Base-by-base conservation (phyloP, 345 rosid species). In the Tarenaya hassleriana region DNA sequence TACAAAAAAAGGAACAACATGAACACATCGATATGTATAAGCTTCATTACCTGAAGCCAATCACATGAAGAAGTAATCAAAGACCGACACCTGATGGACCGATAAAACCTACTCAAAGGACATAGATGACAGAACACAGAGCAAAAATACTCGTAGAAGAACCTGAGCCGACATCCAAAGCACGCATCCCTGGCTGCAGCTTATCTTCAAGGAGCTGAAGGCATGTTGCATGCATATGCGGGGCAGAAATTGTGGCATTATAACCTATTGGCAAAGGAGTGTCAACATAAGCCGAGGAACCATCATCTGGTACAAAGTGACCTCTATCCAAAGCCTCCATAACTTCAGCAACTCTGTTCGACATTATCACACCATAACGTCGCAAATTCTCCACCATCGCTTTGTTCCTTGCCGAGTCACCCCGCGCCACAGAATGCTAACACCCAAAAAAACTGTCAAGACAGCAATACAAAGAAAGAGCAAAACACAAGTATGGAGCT, bases 91-190 rank as follows among this genome's bases (percentile, higher is more conserved):
- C n/a, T 4, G n/a, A n/a, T 45, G 5, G 12, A 14, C 45, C 39
- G n/a, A n/a, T n/a, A n/a, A n/a, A n/a, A n/a, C n/a, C n/a, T n/a
- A n/a, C n/a, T n/a, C n/a, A n/a, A n/a, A n/a, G n/a, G n/a, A n/a
- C n/a, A n/a, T n/a, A n/a, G n/a, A n/a, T n/a, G n/a, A n/a, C n/a
- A n/a, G n/a, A n/a, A n/a, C n/a, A n/a, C n/a, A n/a, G n/a, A n/a
- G n/a, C n/a, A n/a, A n/a, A n/a, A n/a, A n/a, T n/a, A n/a, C n/a
- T 14, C 24, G 16, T 40, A 62, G 21, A 55, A 45, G 27, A 42
- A 88, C 98, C 98, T 75, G 99, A 94, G 46, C 99, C 99, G 69
- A 94, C 85, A 68, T 94, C 99, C 58, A 94, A 77, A 35, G 83
- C 95, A 3, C 48, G 86, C 97, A 86, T 83, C 66, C 99, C 94